phyloP scores from a whole-genome alignment of 805 yeast species.

The Wickerhamomyces alni region DNA sequence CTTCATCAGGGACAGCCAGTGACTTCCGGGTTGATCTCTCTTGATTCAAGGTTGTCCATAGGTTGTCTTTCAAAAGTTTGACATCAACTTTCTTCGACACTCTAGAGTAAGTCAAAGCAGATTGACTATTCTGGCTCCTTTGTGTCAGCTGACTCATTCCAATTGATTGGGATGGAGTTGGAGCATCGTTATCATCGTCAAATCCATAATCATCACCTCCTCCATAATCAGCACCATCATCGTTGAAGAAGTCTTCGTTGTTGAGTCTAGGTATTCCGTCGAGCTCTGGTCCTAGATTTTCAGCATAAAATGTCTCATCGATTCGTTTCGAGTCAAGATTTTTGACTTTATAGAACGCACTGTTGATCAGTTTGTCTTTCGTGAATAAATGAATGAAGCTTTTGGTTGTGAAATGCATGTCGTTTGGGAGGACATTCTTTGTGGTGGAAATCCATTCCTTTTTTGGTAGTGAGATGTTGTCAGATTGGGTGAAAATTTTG shows the following conservation, averaged over 20 bases:
- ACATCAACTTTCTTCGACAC: conserved; percentile 79
- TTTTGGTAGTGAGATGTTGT: conserved; percentile 33
- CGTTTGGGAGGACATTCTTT: conserved; percentile 61
- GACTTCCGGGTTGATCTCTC: conserved; percentile 12
- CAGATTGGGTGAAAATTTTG: conserved; percentile 32
- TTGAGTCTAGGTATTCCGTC: conserved; percentile 20
- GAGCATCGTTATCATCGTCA: conserved; percentile 25
- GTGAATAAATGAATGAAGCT: conserved; percentile 61
- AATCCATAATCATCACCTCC: conserved; percentile 28
- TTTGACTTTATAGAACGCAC: conserved; percentile 24
- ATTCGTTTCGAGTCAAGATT: conserved; percentile 29
- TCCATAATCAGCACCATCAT: conserved; percentile 21
- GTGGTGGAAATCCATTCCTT: conserved; percentile 35
- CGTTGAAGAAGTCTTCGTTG: conserved; percentile 35
- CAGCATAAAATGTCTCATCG: conserved; percentile 69
- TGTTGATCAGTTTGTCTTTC: conserved; percentile 50
- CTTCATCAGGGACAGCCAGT: neutral
- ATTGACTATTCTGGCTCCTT: conserved; percentile 17
- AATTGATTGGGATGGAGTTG: conserved; percentile 5
- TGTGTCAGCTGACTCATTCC: conserved; percentile 15
- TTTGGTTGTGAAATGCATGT: conserved; percentile 64
- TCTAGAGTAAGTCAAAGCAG: conserved; percentile 54
- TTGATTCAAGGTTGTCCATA: conserved; percentile 56
- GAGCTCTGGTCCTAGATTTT: conserved; percentile 33
- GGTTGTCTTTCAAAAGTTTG: conserved; percentile 62